A percentile compares a stretch with the other conserved stretches of the same genome.
Evolutionary conservation across 805 yeast species (phyloP).

Genomic region (Brettanomyces custersianus): DNA sequence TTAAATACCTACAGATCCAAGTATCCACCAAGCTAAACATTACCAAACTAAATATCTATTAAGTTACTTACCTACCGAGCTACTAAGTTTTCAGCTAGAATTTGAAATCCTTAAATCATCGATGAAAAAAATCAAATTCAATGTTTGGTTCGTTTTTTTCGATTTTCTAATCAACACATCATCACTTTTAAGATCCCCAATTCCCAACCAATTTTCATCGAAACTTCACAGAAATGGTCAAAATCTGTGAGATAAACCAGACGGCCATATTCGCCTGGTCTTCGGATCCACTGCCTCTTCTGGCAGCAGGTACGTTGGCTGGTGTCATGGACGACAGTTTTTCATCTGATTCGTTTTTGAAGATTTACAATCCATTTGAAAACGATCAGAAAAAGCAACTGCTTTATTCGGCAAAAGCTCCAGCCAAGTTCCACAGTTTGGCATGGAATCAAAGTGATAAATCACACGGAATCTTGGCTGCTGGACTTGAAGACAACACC

Average conservation of each 20-base stretch:
- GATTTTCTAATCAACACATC: too few species aligned
- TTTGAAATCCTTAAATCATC: too few species aligned
- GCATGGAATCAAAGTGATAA: constrained; percentile 67
- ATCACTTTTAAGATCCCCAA: too few species aligned
- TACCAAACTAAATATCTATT: too few species aligned
- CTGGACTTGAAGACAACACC: constrained; percentile 79
- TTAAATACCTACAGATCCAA: too few species aligned
- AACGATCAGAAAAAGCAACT: constrained; percentile 32
- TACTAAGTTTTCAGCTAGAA: too few species aligned
- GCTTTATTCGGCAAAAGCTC: constrained; percentile 35
- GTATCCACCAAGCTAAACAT: too few species aligned
- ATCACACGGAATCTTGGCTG: constrained; percentile 59
- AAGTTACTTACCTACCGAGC: too few species aligned
- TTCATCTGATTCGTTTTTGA: constrained; percentile 68
- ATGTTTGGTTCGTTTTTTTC: too few species aligned
- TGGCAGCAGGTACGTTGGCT: constrained; percentile 92
- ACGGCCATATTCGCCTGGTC: constrained; percentile 98
- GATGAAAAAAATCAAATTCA: too few species aligned
- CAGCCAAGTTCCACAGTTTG: constrained; percentile 64
- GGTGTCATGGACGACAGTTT: constrained; percentile 91
- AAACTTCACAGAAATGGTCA: constrained; percentile 73
- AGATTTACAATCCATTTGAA: constrained; percentile 64
- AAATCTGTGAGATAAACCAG: constrained; percentile 70
- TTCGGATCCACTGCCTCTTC: constrained; percentile 56
- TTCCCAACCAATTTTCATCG: too few species aligned